Percentiles rank a stretch among this genome's conserved stretches.
Conservation (phyloP, 1,284 basidiomycete species). For the Polyporus tsugae region DNA sequence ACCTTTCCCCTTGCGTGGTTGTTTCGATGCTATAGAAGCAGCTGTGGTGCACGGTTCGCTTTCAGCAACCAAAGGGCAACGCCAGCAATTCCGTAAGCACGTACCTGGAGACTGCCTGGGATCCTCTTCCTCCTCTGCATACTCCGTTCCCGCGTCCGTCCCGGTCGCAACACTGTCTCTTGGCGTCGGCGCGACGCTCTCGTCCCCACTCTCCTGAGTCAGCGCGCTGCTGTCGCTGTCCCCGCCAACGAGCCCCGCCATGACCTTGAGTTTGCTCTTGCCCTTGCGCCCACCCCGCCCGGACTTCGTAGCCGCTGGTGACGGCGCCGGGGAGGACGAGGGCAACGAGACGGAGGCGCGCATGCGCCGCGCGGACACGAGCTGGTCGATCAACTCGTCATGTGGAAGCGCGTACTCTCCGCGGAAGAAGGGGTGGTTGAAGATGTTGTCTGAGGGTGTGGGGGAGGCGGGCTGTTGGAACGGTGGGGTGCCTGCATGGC, state of each 20-base stretch:
- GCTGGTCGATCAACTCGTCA: slow-evolving; percentile 63
- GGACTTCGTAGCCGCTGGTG: slow-evolving; percentile 48
- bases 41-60: slow-evolving; percentile 12
- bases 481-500: slow-evolving; percentile 51
- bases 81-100: slow-evolving; percentile 29
- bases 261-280: slow-evolving; percentile 47
- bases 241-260: slow-evolving; percentile 75
- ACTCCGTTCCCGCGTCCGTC: slow-evolving; percentile 74
- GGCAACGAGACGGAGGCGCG: slow-evolving; percentile 60
- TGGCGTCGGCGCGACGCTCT: slow-evolving; percentile 60
- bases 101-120: slow-evolving; percentile 58
- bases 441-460: slow-evolving; percentile 70
- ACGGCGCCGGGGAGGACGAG: slow-evolving; percentile 56
- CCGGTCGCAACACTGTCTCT: slow-evolving; percentile 70
- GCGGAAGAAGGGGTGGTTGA: slow-evolving; percentile 72
- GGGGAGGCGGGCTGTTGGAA: slow-evolving; percentile 63
- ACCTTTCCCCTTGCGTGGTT: slow-evolving; percentile 29
- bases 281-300: slow-evolving; percentile 44
- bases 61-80: neutral
- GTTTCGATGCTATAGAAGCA: slow-evolving; percentile 33
- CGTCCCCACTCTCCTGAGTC: slow-evolving; percentile 82
- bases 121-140: slow-evolving; percentile 70
- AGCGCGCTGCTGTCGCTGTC: slow-evolving; percentile 84
- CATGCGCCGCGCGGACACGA: slow-evolving; percentile 69
- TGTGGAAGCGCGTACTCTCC: slow-evolving; percentile 70